Evolutionary conservation across 768 basidiomycete species (phyloP), one percentile per base, ranked within the genome.

Genomic region (Naganishia vishniacii): DNA sequence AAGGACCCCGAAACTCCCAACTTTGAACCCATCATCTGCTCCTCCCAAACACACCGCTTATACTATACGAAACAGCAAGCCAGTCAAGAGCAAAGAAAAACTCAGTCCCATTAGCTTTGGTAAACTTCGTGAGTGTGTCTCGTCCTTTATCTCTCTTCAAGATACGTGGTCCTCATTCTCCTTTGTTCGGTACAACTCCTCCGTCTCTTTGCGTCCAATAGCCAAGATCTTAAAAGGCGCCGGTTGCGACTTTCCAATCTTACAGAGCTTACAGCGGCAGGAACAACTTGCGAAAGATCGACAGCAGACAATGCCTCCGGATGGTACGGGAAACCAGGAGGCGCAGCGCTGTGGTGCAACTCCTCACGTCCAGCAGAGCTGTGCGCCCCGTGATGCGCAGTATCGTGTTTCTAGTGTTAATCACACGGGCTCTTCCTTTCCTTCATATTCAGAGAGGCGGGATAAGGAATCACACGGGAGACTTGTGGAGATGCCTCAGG

Each of bases 211-310:
- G 34, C 34, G 15, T 37, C 15, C 34, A 37, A 37, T 37, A 56
- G 53, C 53, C 53, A 56, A 56, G 34, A 56, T 56, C 20, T 20
- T 20, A 6, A 16, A 56, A 40, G 53, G 53, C 5, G 37, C 20
- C 18, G 18, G 28, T 40, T 15, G 18, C 16, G 16, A 16, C 28
- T 56, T 56, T 31, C 53, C 53, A 0, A 56, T 56, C 23, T 13
- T 56, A 5, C 32, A 23, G 37, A 34, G 53, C 53, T 40, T 56
- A 18, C 37, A 40, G 37, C 18, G 34, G 40, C 53, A 56, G 15
- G 53, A 56, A 41, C 53, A 56, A 15, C 31, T 56, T 56, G 53
- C 53, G 34, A 56, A 56, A 40, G 31, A 51, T 29, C 49, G 20
- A 18, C 49, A 34, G 15, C 49, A 51, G 49, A 4, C n/a, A 11